Evolutionary conservation across 2,329 filamentous ascomycete genomes (phyloP).

Genomic region (Neofusicoccum cordaticola): DNA sequence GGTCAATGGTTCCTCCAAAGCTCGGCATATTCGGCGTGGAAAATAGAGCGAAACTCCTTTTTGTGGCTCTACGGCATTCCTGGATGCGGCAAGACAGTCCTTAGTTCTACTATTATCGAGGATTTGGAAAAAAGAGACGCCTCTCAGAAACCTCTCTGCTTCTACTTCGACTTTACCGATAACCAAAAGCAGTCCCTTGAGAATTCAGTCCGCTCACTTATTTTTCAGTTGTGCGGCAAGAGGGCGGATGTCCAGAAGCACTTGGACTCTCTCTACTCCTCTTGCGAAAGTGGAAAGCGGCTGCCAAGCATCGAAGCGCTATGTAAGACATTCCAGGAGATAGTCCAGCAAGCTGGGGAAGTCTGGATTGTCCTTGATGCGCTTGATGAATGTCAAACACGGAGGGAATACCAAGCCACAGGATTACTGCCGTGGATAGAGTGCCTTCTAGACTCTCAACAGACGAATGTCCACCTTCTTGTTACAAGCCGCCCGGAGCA

Average conservation of each 20-base stretch:
- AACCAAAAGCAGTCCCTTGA: conserved; percentile 30
- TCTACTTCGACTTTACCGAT: conserved; percentile 31
- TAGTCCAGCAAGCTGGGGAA: conserved; percentile 9
- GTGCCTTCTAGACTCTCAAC: neutral
- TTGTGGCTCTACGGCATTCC: conserved; percentile 40
- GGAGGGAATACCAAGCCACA: neutral
- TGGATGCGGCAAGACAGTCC: conserved; percentile 44
- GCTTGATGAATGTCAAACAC: conserved; percentile 18
- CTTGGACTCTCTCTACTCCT: conserved; percentile 13
- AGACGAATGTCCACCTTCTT: neutral
- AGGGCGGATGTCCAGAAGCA: neutral
- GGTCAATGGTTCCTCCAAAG: conserved; percentile 31
- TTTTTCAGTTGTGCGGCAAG: conserved; percentile 29
- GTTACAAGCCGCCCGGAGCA: neutral
- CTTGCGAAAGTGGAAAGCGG: neutral
- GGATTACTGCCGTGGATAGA: conserved; percentile 17
- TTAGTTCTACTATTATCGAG: conserved; percentile 39
- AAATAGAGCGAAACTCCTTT: conserved; percentile 24
- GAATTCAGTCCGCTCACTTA: conserved; percentile 30
- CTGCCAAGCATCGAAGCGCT: conserved; percentile 12
- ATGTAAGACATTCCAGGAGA: neutral
- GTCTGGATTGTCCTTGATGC: conserved; percentile 20
- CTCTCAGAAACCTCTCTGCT: conserved; percentile 16
- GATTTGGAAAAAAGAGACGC: conserved; percentile 17
- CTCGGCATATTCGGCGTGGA: conserved; percentile 27